Evolutionary conservation across 148 eudicot species (phyloP).

Genomic region (Nepenthes mirabilis): DNA sequence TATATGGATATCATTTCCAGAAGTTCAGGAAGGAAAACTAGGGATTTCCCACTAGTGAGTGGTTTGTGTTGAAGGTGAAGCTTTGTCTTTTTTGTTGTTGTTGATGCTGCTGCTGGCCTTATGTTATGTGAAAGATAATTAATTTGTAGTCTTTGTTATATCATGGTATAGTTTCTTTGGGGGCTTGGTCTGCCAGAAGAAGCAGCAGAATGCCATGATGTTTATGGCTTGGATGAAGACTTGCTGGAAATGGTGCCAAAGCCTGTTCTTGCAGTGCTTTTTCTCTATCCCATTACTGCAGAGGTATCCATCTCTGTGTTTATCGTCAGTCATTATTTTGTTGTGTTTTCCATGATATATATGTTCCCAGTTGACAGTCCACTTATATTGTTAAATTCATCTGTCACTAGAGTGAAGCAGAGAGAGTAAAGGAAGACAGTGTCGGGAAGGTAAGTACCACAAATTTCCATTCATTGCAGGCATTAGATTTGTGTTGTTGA

Average conservation of each 20-base stretch:
- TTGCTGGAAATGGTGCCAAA: slow-evolving; percentile 82
- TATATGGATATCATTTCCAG: too few species aligned
- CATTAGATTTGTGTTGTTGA: too few species aligned
- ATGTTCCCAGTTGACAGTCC: neutral
- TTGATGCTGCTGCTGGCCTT: neutral
- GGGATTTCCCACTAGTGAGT: too few species aligned
- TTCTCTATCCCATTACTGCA: slow-evolving; percentile 63
- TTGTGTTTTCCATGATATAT: neutral
- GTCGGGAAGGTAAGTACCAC: slow-evolving; percentile 35
- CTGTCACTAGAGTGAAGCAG: slow-evolving; percentile 64
- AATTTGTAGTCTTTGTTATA: slow-evolving; percentile 5
- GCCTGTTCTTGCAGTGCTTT: slow-evolving; percentile 86
- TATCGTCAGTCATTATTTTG: neutral
- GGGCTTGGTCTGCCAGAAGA: slow-evolving; percentile 71
- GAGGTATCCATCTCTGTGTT: slow-evolving; percentile 27
- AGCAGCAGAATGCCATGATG: slow-evolving; percentile 88
- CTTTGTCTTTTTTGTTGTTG: neutral
- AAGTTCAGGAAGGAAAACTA: too few species aligned
- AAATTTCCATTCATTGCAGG: too few species aligned
- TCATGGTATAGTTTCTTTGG: slow-evolving; percentile 64
- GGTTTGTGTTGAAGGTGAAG: too few species aligned
- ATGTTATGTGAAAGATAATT: neutral
- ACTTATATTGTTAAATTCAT: slow-evolving; percentile 2
- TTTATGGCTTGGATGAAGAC: slow-evolving; percentile 83
- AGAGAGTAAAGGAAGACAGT: slow-evolving; percentile 58